phyloP scores from a whole-genome alignment of 495 filamentous ascomycete genomes.

The Pyrenula massariospora region DNA sequence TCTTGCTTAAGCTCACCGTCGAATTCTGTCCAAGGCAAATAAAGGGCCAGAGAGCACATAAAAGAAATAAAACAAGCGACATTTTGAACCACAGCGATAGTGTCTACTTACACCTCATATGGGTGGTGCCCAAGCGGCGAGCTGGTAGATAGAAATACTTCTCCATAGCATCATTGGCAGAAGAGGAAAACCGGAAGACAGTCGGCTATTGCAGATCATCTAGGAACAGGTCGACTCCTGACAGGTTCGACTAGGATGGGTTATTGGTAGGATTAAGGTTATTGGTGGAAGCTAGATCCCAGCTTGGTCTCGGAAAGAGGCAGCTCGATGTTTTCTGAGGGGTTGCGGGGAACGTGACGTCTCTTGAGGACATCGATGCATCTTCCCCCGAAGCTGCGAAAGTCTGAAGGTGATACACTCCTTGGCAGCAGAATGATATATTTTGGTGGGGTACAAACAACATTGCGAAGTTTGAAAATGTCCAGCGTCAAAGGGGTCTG shows the following conservation, averaged over 20 bases:
- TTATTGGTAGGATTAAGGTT: background rate
- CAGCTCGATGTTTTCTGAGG: background rate
- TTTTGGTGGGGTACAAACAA: no score
- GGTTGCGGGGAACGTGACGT: background rate
- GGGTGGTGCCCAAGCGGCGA: background rate
- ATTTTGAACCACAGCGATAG: background rate
- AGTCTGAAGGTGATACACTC: no score
- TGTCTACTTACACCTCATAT: background rate
- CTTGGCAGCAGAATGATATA: no score
- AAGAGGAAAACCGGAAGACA: background rate
- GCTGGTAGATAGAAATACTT: background rate
- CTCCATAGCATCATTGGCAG: background rate
- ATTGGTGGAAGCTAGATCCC: background rate
- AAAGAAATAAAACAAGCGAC: background rate
- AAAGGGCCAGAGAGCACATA: background rate
- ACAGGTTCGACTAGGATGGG: background rate
- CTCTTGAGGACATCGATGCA: background rate
- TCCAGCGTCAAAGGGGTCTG: no score
- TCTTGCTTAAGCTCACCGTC: constrained; percentile 2
- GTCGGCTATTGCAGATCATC: background rate
- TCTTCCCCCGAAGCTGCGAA: background rate
- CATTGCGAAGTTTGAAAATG: no score
- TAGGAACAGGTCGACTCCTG: no score
- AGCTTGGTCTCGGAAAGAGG: no score
- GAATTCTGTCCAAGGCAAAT: background rate